Evolutionary conservation across 495 filamentous ascomycete genomes (phyloP), one percentile per base, ranked within the genome.

Genomic region (Penicillium pulvis): DNA sequence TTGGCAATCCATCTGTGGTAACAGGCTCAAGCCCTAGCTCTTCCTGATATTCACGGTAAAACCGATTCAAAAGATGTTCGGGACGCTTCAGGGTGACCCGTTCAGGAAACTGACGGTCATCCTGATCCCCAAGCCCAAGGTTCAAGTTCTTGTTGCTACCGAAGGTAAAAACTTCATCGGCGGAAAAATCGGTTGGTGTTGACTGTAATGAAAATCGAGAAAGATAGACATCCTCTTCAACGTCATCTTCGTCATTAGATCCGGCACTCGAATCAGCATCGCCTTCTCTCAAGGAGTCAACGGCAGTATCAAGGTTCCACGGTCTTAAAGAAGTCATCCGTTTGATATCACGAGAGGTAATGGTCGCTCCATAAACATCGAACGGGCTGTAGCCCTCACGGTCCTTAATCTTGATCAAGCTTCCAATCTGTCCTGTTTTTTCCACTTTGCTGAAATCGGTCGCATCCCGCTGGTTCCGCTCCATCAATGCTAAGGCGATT

Each of bases 111-210:
- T 97, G 92, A 4, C 94, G 87, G 62, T 98, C 93, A 70, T 97
- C 92, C 63, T 93, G 86, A 66, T 97, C 91, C 16, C 92, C 91
- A 61, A 98, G 89, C 3, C 95, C 94, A 43, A 98, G 82, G 8
- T 89, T 92, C 12, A 96, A 75, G 63, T 98, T 98, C 63, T 94
- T 93, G 71, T 97, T 98, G 70, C 91, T 97, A 19, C 94, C 94
- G 68, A 97, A 94, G 0, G 90, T 88, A 63, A 89, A 98, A 0
- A 97, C 72, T 81, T 98, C 94, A 67, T 97, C 93, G 14, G 90
- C 92, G 20, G 81, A 70, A 33, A 85, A 68, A 49, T 81, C 71
- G 10, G 59, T 65, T 3, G 28, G 6, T 4, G 66, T 63, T 6
- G 74, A 67, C 52, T 70, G 72, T 12, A 75, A 52, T 35, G 58